These are phyloP conservation scores for Mortierella alpina DNA, from an alignment of 192 early-diverging fungal species.

Conservation along the genomic window DNA sequence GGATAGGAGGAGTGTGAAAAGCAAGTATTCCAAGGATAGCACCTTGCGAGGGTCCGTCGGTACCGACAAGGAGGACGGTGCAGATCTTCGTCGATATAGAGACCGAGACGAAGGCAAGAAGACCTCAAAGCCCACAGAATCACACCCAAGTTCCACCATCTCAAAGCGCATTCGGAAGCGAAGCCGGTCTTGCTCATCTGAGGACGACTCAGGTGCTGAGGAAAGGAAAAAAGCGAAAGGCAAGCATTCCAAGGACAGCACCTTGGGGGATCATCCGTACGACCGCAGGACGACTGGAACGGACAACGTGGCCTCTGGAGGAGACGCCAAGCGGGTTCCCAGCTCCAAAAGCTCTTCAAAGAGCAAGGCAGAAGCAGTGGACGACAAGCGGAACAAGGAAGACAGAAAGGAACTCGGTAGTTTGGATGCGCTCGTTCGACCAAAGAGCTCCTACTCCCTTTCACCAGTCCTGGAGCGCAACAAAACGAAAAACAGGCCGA, in stretches of 20 bases:
- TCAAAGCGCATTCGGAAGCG: conserved; percentile 10
- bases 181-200: conserved; percentile 28
- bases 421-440: background rate
- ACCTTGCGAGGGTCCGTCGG: background rate
- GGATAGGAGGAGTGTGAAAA: conserved; percentile 1
- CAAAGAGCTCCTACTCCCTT: conserved; percentile 28
- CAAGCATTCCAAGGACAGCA: conserved; percentile 22
- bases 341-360: conserved; percentile 3
- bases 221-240: conserved; percentile 1
- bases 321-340: background rate
- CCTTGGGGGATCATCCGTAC: background rate
- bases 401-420: background rate
- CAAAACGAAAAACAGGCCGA: conserved; percentile 4
- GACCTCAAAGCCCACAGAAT: background rate
- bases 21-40: conserved; percentile 21
- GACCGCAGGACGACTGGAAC: conserved; percentile 15
- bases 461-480: conserved; percentile 29
- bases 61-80: conserved; percentile 10
- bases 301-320: conserved; percentile 3
- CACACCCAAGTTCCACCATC: conserved; percentile 3
- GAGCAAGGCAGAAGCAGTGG: background rate
- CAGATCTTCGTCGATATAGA: conserved; percentile 3
- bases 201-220: conserved; percentile 25
- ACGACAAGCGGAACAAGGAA: conserved; percentile 7
- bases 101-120: background rate